A percentile compares a stretch with the other conserved stretches of the same genome.
Conservation (phyloP, 306 rosid species). For the Morella rubra region DNA sequence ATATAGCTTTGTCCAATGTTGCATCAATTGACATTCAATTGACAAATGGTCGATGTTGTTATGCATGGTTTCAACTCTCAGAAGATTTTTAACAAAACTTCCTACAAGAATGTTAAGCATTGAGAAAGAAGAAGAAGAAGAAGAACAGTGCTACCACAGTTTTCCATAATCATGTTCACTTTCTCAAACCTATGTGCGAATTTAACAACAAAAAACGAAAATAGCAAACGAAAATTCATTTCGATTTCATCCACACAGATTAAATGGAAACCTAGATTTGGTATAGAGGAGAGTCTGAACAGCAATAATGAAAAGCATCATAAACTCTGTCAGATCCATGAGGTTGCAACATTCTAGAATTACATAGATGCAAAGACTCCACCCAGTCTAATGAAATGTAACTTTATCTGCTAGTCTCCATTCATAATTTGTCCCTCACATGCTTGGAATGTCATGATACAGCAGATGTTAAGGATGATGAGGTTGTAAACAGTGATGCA, state of each 20-base stretch:
- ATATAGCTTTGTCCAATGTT: too few relatives aligned
- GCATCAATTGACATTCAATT: too few relatives aligned
- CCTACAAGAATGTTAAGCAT: constrained; percentile 8
- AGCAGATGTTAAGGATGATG: too few relatives aligned
- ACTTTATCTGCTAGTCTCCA: constrained; percentile 26
- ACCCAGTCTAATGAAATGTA: constrained; percentile 50
- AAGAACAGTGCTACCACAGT: not conserved
- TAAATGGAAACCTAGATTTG: not conserved
- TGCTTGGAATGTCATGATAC: too few relatives aligned
- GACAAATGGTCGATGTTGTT: too few relatives aligned
- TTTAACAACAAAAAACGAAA: not conserved
- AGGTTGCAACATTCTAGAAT: constrained; percentile 26
- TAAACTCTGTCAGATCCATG: constrained; percentile 42
- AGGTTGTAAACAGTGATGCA: too few relatives aligned
- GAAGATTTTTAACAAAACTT: not conserved
- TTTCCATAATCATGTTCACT: not conserved
- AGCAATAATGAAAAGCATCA: constrained; percentile 64
- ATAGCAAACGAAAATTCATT: not conserved
- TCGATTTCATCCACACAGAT: not conserved
- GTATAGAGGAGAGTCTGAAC: constrained; percentile 41
- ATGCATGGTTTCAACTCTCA: not conserved
- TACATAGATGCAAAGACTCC: constrained; percentile 43
- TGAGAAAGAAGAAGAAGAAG: too few relatives aligned
- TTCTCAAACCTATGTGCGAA: not conserved
- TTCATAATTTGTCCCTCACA: constrained; percentile 41